Evolutionary conservation across 306 rosid species (phyloP).

Genomic region (Vicia faba): DNA sequence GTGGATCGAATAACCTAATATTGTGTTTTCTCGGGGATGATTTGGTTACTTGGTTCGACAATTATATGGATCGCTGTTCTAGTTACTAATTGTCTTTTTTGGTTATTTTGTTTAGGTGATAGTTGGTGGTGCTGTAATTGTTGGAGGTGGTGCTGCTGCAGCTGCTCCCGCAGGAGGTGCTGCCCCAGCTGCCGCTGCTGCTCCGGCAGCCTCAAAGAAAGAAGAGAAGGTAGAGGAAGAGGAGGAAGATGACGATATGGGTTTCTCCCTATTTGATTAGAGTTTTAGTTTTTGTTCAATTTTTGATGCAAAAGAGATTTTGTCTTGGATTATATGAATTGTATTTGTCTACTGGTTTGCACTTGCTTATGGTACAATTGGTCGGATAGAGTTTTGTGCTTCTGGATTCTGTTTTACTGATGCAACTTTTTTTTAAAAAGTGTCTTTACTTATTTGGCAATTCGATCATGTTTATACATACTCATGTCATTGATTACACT

Average conservation of each 20-base stretch:
- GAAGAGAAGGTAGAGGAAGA: conserved; percentile 74
- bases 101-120: conserved; percentile 53
- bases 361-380: conserved; percentile 22
- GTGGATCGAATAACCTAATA: no score
- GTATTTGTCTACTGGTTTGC: conserved; percentile 44
- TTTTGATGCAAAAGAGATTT: conserved; percentile 24
- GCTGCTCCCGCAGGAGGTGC: conserved; percentile 63
- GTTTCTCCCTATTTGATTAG: conserved; percentile 89
- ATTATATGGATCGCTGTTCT: neutral
- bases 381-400: conserved; percentile 30
- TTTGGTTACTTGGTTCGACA: neutral
- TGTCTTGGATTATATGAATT: conserved; percentile 31
- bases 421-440: neutral
- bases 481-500: no score
- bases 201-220: conserved; percentile 54
- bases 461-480: neutral
- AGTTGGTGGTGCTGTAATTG: conserved; percentile 63
- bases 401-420: neutral
- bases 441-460: neutral
- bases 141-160: conserved; percentile 58
- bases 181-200: conserved; percentile 52
- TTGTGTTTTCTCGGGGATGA: neutral
- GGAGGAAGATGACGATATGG: conserved; percentile 83
- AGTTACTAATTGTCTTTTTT: neutral
- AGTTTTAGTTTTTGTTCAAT: conserved; percentile 29